Conservation (phyloP, 192 early-diverging fungal genomes). For the Diversispora epigaea region DNA sequence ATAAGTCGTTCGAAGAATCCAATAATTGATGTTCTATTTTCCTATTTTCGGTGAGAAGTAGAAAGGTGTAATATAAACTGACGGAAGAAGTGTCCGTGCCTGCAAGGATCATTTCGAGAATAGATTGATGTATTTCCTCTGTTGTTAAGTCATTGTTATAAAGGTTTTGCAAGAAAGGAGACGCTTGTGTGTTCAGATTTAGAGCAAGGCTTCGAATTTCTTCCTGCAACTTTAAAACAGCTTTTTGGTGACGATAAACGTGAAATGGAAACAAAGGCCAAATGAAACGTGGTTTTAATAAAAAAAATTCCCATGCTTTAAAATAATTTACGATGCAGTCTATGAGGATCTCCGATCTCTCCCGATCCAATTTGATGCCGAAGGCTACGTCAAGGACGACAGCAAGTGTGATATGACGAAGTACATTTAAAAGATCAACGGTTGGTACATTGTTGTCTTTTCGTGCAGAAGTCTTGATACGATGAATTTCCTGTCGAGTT, state of each 20-base stretch:
- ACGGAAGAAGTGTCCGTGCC: background rate
- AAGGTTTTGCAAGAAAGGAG: background rate
- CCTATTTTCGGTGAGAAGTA: background rate
- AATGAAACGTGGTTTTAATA: background rate
- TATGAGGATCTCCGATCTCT: background rate
- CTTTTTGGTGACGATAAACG: background rate
- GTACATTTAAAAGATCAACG: background rate
- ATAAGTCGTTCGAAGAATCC: background rate
- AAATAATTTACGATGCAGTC: background rate
- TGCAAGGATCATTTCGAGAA: background rate
- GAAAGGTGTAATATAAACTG: background rate
- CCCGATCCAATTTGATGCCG: background rate
- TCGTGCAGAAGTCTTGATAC: background rate
- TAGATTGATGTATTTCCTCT: background rate
- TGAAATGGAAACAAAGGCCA: background rate
- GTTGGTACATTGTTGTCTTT: background rate
- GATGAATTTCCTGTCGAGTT: background rate
- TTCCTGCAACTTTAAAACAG: background rate
- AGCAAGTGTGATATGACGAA: background rate
- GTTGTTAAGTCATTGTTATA: background rate
- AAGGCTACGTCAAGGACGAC: background rate
- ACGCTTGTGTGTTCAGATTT: background rate
- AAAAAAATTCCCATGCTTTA: background rate
- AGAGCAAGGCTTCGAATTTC: background rate
- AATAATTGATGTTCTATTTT: background rate